Conservation (phyloP, 768 basidiomycete species). For the Serendipita sp. region DNA sequence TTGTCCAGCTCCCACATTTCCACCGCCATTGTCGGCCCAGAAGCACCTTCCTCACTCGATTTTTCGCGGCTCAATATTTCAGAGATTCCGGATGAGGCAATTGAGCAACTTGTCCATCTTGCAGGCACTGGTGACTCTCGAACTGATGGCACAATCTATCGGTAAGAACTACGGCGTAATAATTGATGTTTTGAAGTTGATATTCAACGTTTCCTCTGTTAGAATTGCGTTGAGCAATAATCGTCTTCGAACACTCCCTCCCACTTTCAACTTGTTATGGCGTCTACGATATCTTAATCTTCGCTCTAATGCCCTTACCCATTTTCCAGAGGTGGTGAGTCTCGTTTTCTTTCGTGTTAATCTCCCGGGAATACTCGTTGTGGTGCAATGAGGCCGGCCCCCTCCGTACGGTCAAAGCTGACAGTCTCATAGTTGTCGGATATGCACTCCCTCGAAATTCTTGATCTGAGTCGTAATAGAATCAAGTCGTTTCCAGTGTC, state of each 20-base stretch:
- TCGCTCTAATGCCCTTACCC: slow-evolving; percentile 63
- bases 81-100: slow-evolving; percentile 59
- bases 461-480: slow-evolving; percentile 89
- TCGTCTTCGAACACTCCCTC: slow-evolving; percentile 58
- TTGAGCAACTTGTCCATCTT: slow-evolving; percentile 53
- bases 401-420: neutral
- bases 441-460: slow-evolving; percentile 76
- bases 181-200: neutral
- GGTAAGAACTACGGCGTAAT: slow-evolving; percentile 26
- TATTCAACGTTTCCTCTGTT: neutral
- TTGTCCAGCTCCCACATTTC: slow-evolving; percentile 41
- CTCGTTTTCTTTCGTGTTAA: slow-evolving; percentile 7
- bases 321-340: slow-evolving; percentile 70
- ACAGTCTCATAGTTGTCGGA: slow-evolving; percentile 44
- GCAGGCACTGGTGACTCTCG: slow-evolving; percentile 31
- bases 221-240: slow-evolving; percentile 85
- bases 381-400: neutral
- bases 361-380: neutral
- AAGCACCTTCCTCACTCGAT: slow-evolving; percentile 70
- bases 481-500: slow-evolving; percentile 61
- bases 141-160: slow-evolving; percentile 38
- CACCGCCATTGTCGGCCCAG: slow-evolving; percentile 45
- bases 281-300: slow-evolving; percentile 74
- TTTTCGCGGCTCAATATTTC: slow-evolving; percentile 64
- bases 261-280: slow-evolving; percentile 53